Conservation (phyloP, 768 basidiomycete species). For the Lentinula raphanica region DNA sequence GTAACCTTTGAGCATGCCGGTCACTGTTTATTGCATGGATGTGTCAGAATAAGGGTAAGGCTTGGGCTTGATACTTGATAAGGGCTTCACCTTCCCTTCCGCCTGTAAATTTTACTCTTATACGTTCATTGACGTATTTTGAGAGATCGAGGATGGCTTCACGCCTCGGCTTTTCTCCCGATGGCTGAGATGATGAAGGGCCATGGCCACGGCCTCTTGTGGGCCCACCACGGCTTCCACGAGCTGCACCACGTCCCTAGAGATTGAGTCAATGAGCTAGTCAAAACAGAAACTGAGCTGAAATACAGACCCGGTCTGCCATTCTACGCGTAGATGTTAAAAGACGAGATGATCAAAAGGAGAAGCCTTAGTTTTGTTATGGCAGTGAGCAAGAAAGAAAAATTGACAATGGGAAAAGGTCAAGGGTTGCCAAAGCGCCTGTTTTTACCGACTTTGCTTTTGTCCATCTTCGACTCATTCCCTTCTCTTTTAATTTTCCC, state of each 20-base stretch:
- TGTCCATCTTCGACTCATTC: slow-evolving; percentile 1
- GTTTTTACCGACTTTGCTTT: slow-evolving; percentile 1
- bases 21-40: slow-evolving; percentile 47
- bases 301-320: slow-evolving; percentile 56
- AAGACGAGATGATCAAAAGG: neutral
- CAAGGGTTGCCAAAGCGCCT: neutral
- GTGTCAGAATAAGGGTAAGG: neutral
- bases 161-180: slow-evolving; percentile 75
- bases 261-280: slow-evolving; percentile 31
- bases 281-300: slow-evolving; percentile 14
- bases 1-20: slow-evolving; percentile 89
- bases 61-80: neutral
- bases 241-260: slow-evolving; percentile 56
- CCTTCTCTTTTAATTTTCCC: slow-evolving; percentile 11
- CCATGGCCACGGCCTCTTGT: slow-evolving; percentile 25
- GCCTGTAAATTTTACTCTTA: slow-evolving; percentile 97
- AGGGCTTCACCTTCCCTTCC: slow-evolving; percentile 83
- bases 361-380: neutral
- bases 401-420: slow-evolving; percentile 2
- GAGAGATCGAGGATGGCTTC: slow-evolving; percentile 95
- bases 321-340: slow-evolving; percentile 24
- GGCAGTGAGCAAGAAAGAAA: slow-evolving; percentile 8
- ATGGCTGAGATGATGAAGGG: slow-evolving; percentile 38
- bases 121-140: slow-evolving; percentile 88
- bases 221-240: slow-evolving; percentile 30